Conservation (phyloP, 2,329 filamentous ascomycete genomes). For the Orbilia javanica region DNA sequence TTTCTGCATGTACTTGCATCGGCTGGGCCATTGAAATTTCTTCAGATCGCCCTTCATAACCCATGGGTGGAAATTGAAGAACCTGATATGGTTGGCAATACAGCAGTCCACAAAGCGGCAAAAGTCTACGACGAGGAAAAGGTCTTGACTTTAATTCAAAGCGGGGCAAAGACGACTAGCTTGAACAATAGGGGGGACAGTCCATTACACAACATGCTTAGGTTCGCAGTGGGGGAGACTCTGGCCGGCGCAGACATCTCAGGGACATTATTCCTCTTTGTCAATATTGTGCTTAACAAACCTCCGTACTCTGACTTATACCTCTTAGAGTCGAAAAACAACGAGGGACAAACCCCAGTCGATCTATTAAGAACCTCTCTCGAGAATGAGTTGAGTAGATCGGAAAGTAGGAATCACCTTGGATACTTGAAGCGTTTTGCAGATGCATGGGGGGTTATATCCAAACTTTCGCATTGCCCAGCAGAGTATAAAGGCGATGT, state of each 20-base stretch:
- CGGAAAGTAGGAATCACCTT: not conserved
- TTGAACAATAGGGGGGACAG: not conserved
- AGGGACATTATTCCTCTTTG: not conserved
- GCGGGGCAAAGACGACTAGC: not conserved
- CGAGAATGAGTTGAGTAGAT: not conserved
- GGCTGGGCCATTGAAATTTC: not conserved
- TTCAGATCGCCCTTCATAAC: conserved; percentile 24
- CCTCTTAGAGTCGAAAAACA: not conserved
- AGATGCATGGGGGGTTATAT: not conserved
- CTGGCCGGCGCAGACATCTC: not conserved
- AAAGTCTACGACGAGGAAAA: not conserved
- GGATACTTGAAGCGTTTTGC: not conserved
- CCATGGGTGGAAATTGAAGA: conserved; percentile 27
- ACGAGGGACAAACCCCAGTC: not conserved
- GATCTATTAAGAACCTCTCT: not conserved
- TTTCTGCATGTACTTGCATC: not conserved
- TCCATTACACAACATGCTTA: conserved; percentile 11
- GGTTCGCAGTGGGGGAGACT: not conserved
- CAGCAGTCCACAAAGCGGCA: conserved; percentile 26
- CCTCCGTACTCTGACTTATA: not conserved
- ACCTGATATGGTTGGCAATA: not conserved
- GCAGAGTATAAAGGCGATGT: not conserved
- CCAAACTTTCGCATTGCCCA: not conserved
- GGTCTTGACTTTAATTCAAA: not conserved
- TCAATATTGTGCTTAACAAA: not conserved